Conservation (phyloP, 75 land plant genomes). For the Isoetes taiwanensis region DNA sequence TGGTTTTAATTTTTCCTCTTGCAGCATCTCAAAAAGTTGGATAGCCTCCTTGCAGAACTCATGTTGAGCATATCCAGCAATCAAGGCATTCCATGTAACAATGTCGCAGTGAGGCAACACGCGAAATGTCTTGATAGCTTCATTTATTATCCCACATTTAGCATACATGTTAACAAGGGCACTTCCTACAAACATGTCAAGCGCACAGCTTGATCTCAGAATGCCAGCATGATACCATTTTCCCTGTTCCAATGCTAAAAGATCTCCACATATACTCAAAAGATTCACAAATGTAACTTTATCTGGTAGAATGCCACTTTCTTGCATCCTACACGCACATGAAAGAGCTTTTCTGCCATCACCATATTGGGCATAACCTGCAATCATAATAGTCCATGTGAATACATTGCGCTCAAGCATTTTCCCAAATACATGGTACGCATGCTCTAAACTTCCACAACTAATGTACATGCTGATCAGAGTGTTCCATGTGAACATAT, state of each 20-base stretch:
- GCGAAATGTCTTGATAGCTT: background rate
- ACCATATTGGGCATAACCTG: too few relatives aligned
- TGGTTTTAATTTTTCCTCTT: conserved; percentile 13
- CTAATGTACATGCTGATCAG: conserved; percentile 37
- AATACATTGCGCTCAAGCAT: background rate
- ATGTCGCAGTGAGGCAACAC: background rate
- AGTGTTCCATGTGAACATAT: too few relatives aligned
- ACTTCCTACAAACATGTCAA: background rate
- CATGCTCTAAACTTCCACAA: conserved; percentile 14
- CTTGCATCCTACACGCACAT: too few relatives aligned
- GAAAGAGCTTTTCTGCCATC: too few relatives aligned
- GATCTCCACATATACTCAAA: too few relatives aligned
- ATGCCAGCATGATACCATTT: background rate
- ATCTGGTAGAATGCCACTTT: too few relatives aligned
- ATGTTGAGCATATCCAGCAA: conserved; percentile 22
- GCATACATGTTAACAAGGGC: background rate
- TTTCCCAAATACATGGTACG: conserved; percentile 21
- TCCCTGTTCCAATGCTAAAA: too few relatives aligned
- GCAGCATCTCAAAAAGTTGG: conserved; percentile 32
- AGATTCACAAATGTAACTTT: too few relatives aligned
- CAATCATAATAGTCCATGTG: background rate
- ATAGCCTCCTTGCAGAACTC: conserved; percentile 22
- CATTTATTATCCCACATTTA: background rate
- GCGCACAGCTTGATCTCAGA: background rate
- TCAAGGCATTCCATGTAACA: conserved; percentile 36